Evolutionary conservation across 345 rosid genomes (phyloP), one percentile per base, ranked within the genome.

Genomic region (Gossypioides kirkii): DNA sequence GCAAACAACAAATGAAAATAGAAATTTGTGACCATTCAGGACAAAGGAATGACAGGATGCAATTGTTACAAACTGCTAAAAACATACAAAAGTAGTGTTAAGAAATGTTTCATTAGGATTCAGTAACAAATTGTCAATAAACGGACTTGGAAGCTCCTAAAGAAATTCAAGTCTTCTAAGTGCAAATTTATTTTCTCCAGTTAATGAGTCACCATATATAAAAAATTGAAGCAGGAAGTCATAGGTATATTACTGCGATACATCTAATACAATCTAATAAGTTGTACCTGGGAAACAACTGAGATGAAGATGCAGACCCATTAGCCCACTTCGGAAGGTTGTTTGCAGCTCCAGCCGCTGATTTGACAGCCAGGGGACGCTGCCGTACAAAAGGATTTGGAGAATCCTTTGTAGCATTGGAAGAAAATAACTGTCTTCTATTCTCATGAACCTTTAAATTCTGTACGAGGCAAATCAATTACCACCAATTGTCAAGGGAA

Each of bases 381-480:
- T 91, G 97, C 25, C 93, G 91, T 63, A 88, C 85, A 52, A 91
- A 91, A 42, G 97, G 95, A 81, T 89, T 91, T 74, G 87, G 26
- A 49, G 87, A 67, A 63, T 91, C 91, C 69, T 91, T 91, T 28
- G 93, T 82, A 69, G 94, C 78, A 77, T 28, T 56, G 36, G 92
- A 85, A 61, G 97, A 89, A 82, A 91, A 91, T 61, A 87, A 74
- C 75, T 91, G 93, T 80, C 97, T 89, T 77, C 95, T 78, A 71
- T 79, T 89, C 73, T 91, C 97, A 76, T 89, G 95, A 76, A 87
- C 85, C 80, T 89, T 91, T 79, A 89, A 76, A 77, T 89, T 89
- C 97, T 91, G 88, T 73, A 50, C n/a, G 8, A 61, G 53, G 54
- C 49, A 56, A 10, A 36, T 65, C 53, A 43, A 64, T 59, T 26